These are phyloP conservation scores for Cryptosporidium sp. DNA, from an alignment of 169 alveolate species.

Conservation along the genomic window DNA sequence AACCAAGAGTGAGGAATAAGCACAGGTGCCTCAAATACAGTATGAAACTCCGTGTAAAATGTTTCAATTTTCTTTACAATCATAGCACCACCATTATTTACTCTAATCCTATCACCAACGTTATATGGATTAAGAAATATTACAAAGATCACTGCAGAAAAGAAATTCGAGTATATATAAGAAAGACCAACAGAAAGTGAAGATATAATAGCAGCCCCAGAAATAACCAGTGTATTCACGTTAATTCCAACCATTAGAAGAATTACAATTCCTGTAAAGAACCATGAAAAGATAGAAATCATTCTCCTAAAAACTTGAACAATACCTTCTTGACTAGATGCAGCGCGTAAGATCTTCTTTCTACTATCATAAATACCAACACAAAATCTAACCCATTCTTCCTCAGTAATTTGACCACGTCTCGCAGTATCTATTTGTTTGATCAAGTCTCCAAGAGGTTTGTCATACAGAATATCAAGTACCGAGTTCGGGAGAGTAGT, in stretches of 20 bases:
- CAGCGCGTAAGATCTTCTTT: conserved; percentile 67
- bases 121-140: conserved; percentile 86
- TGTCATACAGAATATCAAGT: conserved; percentile 61
- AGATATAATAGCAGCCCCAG: conserved; percentile 89
- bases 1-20: conserved; percentile 85
- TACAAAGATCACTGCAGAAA: conserved; percentile 86
- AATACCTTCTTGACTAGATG: conserved; percentile 84
- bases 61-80: conserved; percentile 84
- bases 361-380: conserved; percentile 73
- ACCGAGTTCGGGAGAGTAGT: conserved; percentile 73
- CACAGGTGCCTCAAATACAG: conserved; percentile 85
- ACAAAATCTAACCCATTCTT: conserved; percentile 70
- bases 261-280: conserved; percentile 82
- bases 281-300: conserved; percentile 84
- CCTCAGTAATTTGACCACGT: conserved; percentile 71
- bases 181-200: conserved; percentile 88
- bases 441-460: conserved; percentile 66
- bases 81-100: conserved; percentile 84
- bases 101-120: conserved; percentile 87
- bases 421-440: conserved; percentile 71
- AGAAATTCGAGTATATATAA: conserved; percentile 85
- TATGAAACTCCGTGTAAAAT: conserved; percentile 84
- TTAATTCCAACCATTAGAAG: conserved; percentile 86
- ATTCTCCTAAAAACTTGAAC: conserved; percentile 84
- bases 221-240: conserved; percentile 86